phyloP scores from a whole-genome alignment of 2,329 filamentous ascomycete genomes.

The Paecilomyces sp. region DNA sequence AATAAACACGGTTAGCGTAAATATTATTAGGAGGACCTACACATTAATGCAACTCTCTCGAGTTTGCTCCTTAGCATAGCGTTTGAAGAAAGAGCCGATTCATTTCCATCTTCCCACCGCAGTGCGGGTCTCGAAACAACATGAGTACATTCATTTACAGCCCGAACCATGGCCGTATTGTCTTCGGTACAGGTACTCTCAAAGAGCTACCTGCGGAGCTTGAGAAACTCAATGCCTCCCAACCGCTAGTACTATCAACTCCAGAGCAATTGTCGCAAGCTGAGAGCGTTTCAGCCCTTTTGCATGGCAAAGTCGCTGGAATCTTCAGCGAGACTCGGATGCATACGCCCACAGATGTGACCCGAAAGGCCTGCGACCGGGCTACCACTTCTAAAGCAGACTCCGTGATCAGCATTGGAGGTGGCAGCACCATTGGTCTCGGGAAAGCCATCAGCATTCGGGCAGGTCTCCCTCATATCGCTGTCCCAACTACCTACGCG shows the following conservation, averaged over 20 bases:
- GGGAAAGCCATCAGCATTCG: conserved; percentile 51
- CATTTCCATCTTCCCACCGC: no score
- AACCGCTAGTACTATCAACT: conserved; percentile 52
- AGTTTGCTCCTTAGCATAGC: no score
- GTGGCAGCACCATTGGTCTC: conserved; percentile 56
- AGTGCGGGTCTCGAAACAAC: no score
- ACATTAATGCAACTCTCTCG: no score
- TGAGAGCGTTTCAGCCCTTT: conserved; percentile 31
- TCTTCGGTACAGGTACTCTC: conserved; percentile 53
- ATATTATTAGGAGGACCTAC: no score
- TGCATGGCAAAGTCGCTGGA: conserved; percentile 42
- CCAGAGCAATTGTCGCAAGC: conserved; percentile 45
- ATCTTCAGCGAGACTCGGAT: conserved; percentile 53
- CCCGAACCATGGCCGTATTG: conserved; percentile 45
- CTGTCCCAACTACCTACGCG: conserved; percentile 56
- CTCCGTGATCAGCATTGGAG: conserved; percentile 54
- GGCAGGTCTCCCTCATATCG: conserved; percentile 51
- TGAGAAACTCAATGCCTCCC: conserved; percentile 32
- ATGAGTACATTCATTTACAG: conserved; percentile 32
- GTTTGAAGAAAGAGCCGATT: no score
- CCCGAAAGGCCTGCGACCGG: conserved; percentile 47
- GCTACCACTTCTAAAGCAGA: conserved; percentile 42
- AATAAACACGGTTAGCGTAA: no score
- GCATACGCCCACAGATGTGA: conserved; percentile 55
- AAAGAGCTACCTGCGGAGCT: conserved; percentile 40